These are phyloP conservation scores for Chrysoporthe cubensis DNA, from an alignment of 2,329 filamentous ascomycete species.

Conservation along the genomic window DNA sequence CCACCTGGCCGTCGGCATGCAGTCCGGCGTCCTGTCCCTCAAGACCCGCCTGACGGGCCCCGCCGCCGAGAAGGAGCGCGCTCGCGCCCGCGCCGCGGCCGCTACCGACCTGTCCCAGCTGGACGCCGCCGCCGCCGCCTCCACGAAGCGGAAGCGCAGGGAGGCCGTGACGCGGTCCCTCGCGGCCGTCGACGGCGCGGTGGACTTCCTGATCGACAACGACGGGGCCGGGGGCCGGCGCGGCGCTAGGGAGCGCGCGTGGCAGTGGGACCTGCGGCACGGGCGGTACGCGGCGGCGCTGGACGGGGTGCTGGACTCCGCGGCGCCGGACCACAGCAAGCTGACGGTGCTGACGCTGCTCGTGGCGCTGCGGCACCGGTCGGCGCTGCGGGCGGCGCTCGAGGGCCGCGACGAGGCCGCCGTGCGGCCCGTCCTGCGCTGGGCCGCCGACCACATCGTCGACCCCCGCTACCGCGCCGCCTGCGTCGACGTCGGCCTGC, in stretches of 20 bases:
- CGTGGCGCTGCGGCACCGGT: conserved; percentile 83
- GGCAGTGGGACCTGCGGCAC: conserved; percentile 82
- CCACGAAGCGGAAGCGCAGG: conserved; percentile 68
- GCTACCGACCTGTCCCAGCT: conserved; percentile 79
- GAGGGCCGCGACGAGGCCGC: conserved; percentile 79
- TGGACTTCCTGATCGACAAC: conserved; percentile 86
- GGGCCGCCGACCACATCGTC: conserved; percentile 79
- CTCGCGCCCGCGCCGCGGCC: conserved; percentile 75
- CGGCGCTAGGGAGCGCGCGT: conserved; percentile 65
- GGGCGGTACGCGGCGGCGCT: conserved; percentile 78
- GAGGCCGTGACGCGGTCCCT: conserved; percentile 56
- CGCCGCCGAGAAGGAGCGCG: conserved; percentile 80
- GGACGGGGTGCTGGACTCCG: conserved; percentile 71
- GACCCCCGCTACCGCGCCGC: conserved; percentile 81
- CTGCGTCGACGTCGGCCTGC: conserved; percentile 80
- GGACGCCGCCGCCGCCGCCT: conserved; percentile 59
- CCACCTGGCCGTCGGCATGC: conserved; percentile 93
- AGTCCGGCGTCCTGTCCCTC: conserved; percentile 88
- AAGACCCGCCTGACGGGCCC: conserved; percentile 85
- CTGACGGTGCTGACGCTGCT: conserved; percentile 75
- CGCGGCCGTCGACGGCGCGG: conserved; percentile 81
- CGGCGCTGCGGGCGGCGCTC: conserved; percentile 79
- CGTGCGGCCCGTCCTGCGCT: conserved; percentile 80
- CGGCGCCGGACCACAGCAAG: conserved; percentile 57
- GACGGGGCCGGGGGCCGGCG: conserved; percentile 51